Evolutionary conservation across 2,329 filamentous ascomycete species (phyloP), one percentile per base, ranked within the genome.

Genomic region (Macrophomina pseudophaseolina): DNA sequence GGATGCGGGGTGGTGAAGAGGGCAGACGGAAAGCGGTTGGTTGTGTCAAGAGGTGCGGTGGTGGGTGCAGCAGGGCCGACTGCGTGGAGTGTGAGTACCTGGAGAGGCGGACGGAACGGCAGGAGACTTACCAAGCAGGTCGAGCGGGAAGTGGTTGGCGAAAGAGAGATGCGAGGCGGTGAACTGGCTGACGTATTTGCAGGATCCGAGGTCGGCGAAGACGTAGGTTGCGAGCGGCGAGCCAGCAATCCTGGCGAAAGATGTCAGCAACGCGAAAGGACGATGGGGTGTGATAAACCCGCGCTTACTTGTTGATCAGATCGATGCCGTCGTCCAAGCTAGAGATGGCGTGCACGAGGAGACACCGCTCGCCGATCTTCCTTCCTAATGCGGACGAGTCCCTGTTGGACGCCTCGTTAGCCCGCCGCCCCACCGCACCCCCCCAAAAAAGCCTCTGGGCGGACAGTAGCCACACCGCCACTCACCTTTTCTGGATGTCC

Each of bases 131-230:
- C 73, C 82, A 71, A 4, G 90, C 81, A 2, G 90, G 76, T 85
- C 80, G 2, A 77, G 69, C 0, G 87, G 87, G 6, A 90, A 80
- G 63, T 87, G 83, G 72, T 90, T 90, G 65, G 86, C 77, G 71
- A 84, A 85, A 0, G 84, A 83, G 0, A 82, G 72, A 12, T 83
- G 76, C 2, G 85, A 79, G 8, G 79, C 71, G 42, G 89, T 76
- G 73, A 86, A 88, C 69, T 89, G 85, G 7, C 81, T 79, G 4
- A 90, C 78, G 69, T 89, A 90, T 72, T 89, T 90, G 16, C 82
- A 85, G 2, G 83, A 76, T 1, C 78, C 69, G 0, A 82, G 78
- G 28, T 78, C 77, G 9, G 82, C 82, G 72, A 88, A 89, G 68
- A 85, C 78, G 70, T 87, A 88, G 2, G 82, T 78, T 23, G 84